Evolutionary conservation across 768 basidiomycete species (phyloP).

Genomic region (Mycena floridula): DNA sequence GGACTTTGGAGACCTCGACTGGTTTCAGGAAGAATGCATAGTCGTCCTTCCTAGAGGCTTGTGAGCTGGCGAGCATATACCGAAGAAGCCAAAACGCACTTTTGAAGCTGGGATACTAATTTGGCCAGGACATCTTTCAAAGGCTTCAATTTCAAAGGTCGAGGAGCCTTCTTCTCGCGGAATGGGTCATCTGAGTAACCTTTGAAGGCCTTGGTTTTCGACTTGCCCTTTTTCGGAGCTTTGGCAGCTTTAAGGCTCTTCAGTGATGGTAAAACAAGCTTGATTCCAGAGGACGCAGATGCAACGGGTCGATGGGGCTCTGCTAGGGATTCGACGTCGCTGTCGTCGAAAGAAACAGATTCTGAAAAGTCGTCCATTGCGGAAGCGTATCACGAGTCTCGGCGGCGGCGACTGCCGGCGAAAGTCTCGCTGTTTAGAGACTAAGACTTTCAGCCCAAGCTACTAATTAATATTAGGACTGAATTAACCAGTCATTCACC

Average conservation of each 20-base stretch:
- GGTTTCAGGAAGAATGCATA: constrained; percentile 78
- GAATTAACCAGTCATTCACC: too few species aligned
- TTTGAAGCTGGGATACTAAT: constrained; percentile 69
- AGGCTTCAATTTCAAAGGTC: constrained; percentile 72
- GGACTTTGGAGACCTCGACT: constrained; percentile 54
- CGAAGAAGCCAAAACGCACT: constrained; percentile 34
- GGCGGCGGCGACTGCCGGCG: too few species aligned
- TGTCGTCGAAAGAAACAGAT: too few species aligned
- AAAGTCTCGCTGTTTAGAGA: too few species aligned
- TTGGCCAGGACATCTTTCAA: constrained; percentile 68
- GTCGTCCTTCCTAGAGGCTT: constrained; percentile 62
- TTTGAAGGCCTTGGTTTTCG: constrained; percentile 26
- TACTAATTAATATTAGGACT: too few species aligned
- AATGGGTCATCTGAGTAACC: constrained; percentile 21
- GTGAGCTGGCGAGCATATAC: too few species aligned
- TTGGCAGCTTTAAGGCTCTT: constrained; percentile 20
- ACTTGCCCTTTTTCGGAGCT: constrained; percentile 16
- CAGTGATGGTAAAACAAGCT: constrained; percentile 62
- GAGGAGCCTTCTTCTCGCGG: constrained; percentile 37
- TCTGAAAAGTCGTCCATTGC: too few species aligned
- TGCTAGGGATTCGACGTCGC: too few species aligned
- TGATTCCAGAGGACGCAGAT: constrained; percentile 42
- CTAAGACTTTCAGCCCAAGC: too few species aligned
- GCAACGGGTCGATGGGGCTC: too few species aligned
- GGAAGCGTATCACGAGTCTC: too few species aligned